Conservation (phyloP, 176 grass and related monocot genomes). For the Canna indica region DNA sequence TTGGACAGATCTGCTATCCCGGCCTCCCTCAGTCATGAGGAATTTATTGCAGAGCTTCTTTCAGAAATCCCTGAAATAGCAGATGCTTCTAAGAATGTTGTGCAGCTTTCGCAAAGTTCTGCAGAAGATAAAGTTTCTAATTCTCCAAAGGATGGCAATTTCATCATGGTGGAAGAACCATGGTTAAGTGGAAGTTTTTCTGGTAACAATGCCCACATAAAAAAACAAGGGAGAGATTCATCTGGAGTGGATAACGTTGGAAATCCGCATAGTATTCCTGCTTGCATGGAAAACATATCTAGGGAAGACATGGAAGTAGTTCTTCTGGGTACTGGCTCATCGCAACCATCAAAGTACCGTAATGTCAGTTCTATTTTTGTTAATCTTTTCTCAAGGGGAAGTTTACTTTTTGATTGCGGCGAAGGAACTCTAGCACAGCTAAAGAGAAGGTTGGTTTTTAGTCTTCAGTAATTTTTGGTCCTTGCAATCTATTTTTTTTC, state of each 20-base stretch:
- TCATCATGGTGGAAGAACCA: conserved; percentile 60
- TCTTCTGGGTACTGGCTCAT: conserved; percentile 86
- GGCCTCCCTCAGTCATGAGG: conserved; percentile 34
- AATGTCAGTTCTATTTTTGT: conserved; percentile 95
- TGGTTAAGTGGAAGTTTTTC: conserved; percentile 48
- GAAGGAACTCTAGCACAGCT: conserved; percentile 90
- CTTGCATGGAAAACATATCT: conserved; percentile 55
- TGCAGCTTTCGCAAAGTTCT: conserved; percentile 41
- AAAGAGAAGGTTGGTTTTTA: conserved; percentile 61
- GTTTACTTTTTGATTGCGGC: conserved; percentile 90
- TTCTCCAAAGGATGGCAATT: conserved; percentile 24
- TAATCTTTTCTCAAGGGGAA: conserved; percentile 72
- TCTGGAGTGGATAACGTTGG: conserved; percentile 35
- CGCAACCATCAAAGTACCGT: conserved; percentile 90
- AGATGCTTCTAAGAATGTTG: conserved; percentile 54
- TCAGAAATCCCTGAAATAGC: conserved; percentile 70
- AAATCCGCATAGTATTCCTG: conserved; percentile 35
- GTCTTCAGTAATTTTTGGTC: neutral
- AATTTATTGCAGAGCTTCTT: conserved; percentile 76
- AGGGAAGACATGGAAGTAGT: conserved; percentile 91
- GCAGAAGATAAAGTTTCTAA: conserved; percentile 21
- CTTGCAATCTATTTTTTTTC: conserved; percentile 4
- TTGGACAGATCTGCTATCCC: conserved; percentile 79
- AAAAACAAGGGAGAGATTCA: conserved; percentile 26
- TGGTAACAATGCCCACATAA: conserved; percentile 15